Conservation (phyloP, 1,139 yeast species). For the Hyphopichia wangnamkhiaoensis region DNA sequence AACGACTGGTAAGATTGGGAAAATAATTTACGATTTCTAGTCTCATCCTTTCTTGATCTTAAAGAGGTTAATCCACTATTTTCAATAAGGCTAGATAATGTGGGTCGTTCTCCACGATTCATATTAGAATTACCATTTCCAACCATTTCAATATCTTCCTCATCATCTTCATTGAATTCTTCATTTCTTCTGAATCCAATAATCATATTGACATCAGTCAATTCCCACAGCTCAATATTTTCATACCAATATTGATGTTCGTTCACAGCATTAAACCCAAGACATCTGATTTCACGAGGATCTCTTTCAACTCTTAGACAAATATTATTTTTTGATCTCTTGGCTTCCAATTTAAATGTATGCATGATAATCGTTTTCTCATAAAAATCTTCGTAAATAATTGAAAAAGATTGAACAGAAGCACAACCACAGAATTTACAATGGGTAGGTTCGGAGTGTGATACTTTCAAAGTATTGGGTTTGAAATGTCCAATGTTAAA, state of each 20-base stretch:
- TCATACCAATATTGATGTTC: slow-evolving; percentile 72
- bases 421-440: slow-evolving; percentile 92
- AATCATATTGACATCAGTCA: slow-evolving; percentile 73
- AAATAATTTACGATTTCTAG: slow-evolving; percentile 2
- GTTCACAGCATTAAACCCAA: slow-evolving; percentile 74
- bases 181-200: slow-evolving; percentile 57
- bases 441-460: slow-evolving; percentile 84
- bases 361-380: slow-evolving; percentile 65
- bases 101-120: slow-evolving; percentile 5
- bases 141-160: slow-evolving; percentile 13
- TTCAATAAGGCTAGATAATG: slow-evolving; percentile 17
- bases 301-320: slow-evolving; percentile 91
- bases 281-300: slow-evolving; percentile 85
- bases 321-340: slow-evolving; percentile 74
- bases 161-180: slow-evolving; percentile 13
- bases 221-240: slow-evolving; percentile 72
- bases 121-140: slow-evolving; percentile 3
- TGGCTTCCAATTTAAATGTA: slow-evolving; percentile 64
- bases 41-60: slow-evolving; percentile 13
- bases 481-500: slow-evolving; percentile 64
- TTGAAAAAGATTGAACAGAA: slow-evolving; percentile 68
- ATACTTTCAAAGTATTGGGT: slow-evolving; percentile 60
- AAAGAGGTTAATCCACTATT: slow-evolving; percentile 24
- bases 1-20: slow-evolving; percentile 4
- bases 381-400: slow-evolving; percentile 67